These are phyloP conservation scores for Ceratocystis eucalypticola DNA, from an alignment of 2,329 filamentous ascomycete genomes.

Conservation along the genomic window DNA sequence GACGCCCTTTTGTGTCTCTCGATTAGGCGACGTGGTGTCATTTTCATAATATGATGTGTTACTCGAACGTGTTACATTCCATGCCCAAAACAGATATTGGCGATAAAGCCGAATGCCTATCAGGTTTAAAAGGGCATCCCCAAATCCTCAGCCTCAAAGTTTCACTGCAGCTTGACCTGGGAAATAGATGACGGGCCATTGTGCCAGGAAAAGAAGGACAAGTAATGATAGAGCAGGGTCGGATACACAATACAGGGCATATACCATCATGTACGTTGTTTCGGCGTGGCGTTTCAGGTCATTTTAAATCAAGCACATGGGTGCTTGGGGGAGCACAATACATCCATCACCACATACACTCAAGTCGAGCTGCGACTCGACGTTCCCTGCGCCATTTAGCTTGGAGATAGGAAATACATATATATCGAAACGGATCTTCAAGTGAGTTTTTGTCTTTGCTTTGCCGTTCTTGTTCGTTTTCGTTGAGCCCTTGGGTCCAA, in stretches of 20 bases:
- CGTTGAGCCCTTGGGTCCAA: neutral
- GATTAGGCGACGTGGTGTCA: neutral
- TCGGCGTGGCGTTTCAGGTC: no score
- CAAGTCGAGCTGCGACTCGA: no score
- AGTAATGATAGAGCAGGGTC: no score
- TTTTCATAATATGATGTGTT: neutral
- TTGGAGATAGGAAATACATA: no score
- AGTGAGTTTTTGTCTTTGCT: neutral
- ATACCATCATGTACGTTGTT: no score
- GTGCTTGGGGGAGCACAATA: no score
- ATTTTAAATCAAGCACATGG: no score
- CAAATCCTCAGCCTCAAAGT: neutral
- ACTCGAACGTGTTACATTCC: neutral
- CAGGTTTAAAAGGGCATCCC: neutral
- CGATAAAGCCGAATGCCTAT: neutral
- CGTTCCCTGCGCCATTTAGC: no score
- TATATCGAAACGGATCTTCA: no score
- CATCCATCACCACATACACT: no score
- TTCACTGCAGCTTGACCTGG: neutral
- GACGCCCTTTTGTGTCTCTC: neutral
- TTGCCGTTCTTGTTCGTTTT: slow-evolving; percentile 4
- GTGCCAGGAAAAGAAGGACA: neutral
- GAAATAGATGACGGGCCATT: neutral
- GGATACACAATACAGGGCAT: no score
- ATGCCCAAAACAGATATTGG: neutral